Conservation (phyloP, 1,284 basidiomycete species). For the Heterobasidion parviporum region DNA sequence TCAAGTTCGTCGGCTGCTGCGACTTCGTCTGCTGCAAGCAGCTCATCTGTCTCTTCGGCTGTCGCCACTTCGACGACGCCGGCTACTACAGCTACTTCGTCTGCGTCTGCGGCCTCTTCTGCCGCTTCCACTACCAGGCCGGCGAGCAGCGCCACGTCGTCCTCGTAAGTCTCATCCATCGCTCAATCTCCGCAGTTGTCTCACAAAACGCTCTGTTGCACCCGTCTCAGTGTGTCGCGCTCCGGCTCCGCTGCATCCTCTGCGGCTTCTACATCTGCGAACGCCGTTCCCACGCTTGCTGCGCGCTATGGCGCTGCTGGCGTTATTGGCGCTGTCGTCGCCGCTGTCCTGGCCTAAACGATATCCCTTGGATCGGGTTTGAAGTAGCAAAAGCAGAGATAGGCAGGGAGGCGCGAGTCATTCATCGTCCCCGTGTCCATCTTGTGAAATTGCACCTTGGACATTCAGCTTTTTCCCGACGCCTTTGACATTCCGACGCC, state of each 20-base stretch:
- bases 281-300: slow-evolving; percentile 12
- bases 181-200: not conserved
- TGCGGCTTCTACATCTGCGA: not conserved
- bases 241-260: not conserved
- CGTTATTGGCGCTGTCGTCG: slow-evolving; percentile 35
- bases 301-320: slow-evolving; percentile 33
- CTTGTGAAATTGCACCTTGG: slow-evolving; percentile 3
- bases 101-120: slow-evolving; percentile 14
- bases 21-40: slow-evolving; percentile 6
- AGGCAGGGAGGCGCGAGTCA: not conserved
- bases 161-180: not conserved
- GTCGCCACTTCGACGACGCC: slow-evolving; percentile 10
- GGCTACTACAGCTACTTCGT: slow-evolving; percentile 10
- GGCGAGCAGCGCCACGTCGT: not conserved
- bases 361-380: not conserved
- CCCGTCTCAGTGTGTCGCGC: not conserved
- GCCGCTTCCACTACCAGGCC: slow-evolving; percentile 23
- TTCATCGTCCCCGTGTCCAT: not conserved
- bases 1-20: slow-evolving; percentile 7
- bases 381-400: not conserved
- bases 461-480: slow-evolving; percentile 1
- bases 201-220: not conserved
- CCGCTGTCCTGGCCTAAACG: slow-evolving; percentile 28
- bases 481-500: not conserved
- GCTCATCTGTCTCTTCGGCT: slow-evolving; percentile 5